These are phyloP conservation scores for Hypoxylon sp. DNA, from an alignment of 2,329 filamentous ascomycete species.

Conservation along the genomic window DNA sequence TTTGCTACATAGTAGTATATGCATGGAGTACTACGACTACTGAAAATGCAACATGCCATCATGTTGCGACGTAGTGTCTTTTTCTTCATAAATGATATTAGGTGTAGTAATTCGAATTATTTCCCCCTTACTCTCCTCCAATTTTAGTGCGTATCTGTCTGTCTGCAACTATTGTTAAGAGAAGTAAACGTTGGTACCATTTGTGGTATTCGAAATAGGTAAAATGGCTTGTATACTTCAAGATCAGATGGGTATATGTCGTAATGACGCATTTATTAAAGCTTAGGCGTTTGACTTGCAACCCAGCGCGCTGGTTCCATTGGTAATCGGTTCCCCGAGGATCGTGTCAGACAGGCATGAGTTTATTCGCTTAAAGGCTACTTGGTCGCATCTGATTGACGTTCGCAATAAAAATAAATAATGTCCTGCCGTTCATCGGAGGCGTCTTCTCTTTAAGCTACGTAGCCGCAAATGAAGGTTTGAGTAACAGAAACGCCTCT, in stretches of 20 bases:
- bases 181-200: conserved; percentile 3
- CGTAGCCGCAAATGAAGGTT: conserved; percentile 41
- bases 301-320: conserved; percentile 41
- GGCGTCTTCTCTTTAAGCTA: conserved; percentile 39
- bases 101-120: conserved; percentile 8
- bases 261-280: conserved; percentile 36
- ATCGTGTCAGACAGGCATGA: conserved; percentile 29
- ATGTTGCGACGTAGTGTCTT: conserved; percentile 22
- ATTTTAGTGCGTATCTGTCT: conserved; percentile 12
- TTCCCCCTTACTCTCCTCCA: conserved; percentile 12
- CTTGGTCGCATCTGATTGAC: conserved; percentile 36
- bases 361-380: conserved; percentile 35
- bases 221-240: conserved; percentile 8
- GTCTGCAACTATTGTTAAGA: conserved; percentile 9
- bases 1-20: conserved; percentile 34
- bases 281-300: conserved; percentile 27
- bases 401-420: conserved; percentile 32
- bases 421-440: conserved; percentile 52
- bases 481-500: conserved; percentile 42
- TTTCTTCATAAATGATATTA: conserved; percentile 10
- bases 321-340: conserved; percentile 34
- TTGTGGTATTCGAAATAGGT: conserved; percentile 16
- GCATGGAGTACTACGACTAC: conserved; percentile 17
- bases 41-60: conserved; percentile 43
- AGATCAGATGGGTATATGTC: conserved; percentile 25